Conservation (phyloP, 495 filamentous ascomycete genomes). For the Barbatosphaeria neglecta region DNA sequence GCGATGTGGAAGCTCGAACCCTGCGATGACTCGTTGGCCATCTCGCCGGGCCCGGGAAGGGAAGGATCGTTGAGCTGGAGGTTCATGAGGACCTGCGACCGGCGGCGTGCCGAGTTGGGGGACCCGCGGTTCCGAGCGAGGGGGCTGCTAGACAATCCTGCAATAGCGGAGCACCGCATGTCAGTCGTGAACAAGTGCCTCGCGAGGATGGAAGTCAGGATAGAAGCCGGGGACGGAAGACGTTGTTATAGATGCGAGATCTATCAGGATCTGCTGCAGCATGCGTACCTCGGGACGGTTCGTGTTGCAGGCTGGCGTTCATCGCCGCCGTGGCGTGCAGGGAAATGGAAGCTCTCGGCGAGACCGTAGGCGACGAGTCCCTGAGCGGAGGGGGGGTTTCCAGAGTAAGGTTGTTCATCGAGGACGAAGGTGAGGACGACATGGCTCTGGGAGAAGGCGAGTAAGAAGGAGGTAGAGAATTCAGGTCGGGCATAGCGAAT, state of each 20-base stretch:
- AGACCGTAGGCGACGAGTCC: constrained; percentile 36
- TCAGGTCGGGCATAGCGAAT: constrained; percentile 48
- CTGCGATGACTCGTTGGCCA: constrained; percentile 35
- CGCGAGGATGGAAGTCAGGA: background rate
- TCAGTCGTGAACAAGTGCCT: too few species aligned
- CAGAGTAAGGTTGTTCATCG: constrained; percentile 16
- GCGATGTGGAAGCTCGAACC: constrained; percentile 32
- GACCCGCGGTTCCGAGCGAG: constrained; percentile 40
- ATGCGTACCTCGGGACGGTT: constrained; percentile 41
- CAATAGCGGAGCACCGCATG: constrained; percentile 1
- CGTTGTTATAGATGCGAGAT: too few species aligned
- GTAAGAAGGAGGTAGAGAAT: constrained; percentile 57
- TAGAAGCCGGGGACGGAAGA: constrained; percentile 1
- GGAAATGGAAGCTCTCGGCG: constrained; percentile 49
- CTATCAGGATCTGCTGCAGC: too few species aligned
- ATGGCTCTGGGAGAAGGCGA: constrained; percentile 14
- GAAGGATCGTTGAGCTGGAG: constrained; percentile 59
- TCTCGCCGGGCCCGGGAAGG: constrained; percentile 50
- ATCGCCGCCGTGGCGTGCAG: constrained; percentile 57
- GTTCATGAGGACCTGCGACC: constrained; percentile 62
- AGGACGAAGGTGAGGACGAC: constrained; percentile 13
- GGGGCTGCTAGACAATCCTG: constrained; percentile 45
- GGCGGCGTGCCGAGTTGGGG: constrained; percentile 46
- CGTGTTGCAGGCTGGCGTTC: constrained; percentile 56
- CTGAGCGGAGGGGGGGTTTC: constrained; percentile 21